Conservation (phyloP, 805 yeast species). For the Lipomyces orientalis region DNA sequence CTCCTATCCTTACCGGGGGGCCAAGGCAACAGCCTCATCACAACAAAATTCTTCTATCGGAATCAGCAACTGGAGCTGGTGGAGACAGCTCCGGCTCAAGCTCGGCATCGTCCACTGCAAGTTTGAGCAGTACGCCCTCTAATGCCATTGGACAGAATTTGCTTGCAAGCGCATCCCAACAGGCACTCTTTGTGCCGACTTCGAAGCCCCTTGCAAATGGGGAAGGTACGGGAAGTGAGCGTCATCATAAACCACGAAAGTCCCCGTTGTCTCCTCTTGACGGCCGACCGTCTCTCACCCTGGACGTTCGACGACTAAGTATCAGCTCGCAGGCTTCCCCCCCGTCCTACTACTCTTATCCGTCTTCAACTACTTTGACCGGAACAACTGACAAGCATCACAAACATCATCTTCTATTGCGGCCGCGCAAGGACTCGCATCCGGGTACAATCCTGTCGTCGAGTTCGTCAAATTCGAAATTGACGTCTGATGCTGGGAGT, state of each 20-base stretch:
- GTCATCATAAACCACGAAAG: constrained; percentile 7
- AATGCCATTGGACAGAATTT: constrained; percentile 3
- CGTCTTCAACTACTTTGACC: constrained; percentile 13
- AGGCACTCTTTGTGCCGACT: constrained; percentile 13
- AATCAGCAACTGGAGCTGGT: background rate
- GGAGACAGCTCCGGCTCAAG: constrained; percentile 25
- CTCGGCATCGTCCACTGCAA: constrained; percentile 26
- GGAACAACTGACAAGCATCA: constrained; percentile 29
- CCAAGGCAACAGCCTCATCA: constrained; percentile 20
- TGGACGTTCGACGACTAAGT: constrained; percentile 27
- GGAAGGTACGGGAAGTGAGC: background rate
- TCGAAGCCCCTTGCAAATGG: background rate
- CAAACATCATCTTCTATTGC: constrained; percentile 47
- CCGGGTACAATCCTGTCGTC: constrained; percentile 50
- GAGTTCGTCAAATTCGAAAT: constrained; percentile 51
- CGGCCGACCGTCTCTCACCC: constrained; percentile 1
- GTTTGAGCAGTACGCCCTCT: constrained; percentile 24
- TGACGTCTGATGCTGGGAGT: constrained; percentile 50
- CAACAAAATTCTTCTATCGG: constrained; percentile 14
- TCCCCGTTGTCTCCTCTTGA: constrained; percentile 22
- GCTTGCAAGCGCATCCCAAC: constrained; percentile 18
- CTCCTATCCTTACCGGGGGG: constrained; percentile 33
- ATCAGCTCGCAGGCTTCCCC: constrained; percentile 20
- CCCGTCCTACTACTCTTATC: constrained; percentile 15
- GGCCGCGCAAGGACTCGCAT: constrained; percentile 49